Evolutionary conservation across 371 early-diverging fungal genomes (phyloP).

Genomic region (Homolaphlyctis polyrhiza): DNA sequence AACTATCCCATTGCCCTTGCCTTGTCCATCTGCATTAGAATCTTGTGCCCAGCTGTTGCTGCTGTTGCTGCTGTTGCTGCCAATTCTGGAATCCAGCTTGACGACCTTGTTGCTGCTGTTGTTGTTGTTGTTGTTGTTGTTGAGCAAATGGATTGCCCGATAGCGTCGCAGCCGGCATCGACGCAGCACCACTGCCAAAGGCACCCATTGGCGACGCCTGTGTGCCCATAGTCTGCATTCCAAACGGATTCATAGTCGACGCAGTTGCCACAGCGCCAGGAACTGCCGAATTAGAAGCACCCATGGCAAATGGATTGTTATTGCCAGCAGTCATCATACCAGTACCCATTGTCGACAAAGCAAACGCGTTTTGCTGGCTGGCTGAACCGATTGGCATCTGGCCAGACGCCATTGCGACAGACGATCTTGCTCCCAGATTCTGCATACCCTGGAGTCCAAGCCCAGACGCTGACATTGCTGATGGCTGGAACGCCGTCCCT

Average conservation of each 20-base stretch:
- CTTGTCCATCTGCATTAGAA: not conserved
- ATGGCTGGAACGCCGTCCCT: not conserved
- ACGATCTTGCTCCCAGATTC: not conserved
- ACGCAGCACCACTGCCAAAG: not conserved
- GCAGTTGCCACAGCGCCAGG: not conserved
- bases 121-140: not conserved
- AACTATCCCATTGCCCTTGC: not conserved
- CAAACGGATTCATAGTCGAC: not conserved
- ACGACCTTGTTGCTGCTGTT: not conserved
- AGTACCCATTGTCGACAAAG: not conserved
- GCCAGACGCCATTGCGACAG: no score
- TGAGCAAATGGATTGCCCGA: not conserved
- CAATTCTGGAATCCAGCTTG: no score
- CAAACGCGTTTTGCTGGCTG: not conserved
- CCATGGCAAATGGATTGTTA: not conserved
- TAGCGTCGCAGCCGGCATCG: not conserved
- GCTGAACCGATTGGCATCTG: not conserved
- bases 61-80: not conserved
- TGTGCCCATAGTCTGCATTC: not conserved
- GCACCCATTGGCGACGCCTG: not conserved
- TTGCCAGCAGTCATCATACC: not conserved
- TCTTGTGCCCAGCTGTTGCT: no score
- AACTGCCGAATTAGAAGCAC: not conserved
- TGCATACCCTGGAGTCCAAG: not conserved
- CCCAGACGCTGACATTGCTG: not conserved